Base-by-base conservation (phyloP, 805 yeast species). In the Candida ficus region DNA sequence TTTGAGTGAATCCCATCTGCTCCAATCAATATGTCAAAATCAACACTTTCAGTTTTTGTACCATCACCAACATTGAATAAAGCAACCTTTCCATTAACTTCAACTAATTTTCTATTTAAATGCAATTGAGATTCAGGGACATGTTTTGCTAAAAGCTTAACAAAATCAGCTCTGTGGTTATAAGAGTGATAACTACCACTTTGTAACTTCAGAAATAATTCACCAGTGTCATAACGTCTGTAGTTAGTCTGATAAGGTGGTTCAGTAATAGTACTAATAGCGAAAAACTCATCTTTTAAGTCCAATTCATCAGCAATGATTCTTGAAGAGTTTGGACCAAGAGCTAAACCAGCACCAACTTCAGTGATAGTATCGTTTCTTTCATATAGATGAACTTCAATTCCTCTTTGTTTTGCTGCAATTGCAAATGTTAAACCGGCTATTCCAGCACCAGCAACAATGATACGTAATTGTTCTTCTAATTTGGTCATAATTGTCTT, bases 401-500 rank as follows among this genome's bases (percentile, higher is more conserved):
- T 25, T 3, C 31, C 35, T 29, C 35, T 5, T 23, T 31, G 29
- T 5, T 20, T 13, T 7, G 40, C 35, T 4, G 40, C 30, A 5
- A 37, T 7, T 5, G 35, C 35, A 19, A 30, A 31, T 9, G 35
- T 37, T 12, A 37, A 25, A 7, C 31, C 40, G 9, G 22, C 40
- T 4, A 37, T 31, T 3, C 40, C 40, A 14, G 31, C 40, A 18
- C 35, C 40, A 22, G 31, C 22, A 5, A 26, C 35, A 9, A 37
- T 16, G n/a, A 37, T 31, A 13, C 13, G 22, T 6, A 29, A 16
- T n/a, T 23, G 13, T 13, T 32, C 19, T 17, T 29, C 23, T 5
- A 25, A 19, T 18, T 38, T 32, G 13, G 29, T 33, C n/a, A 56
- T 48, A 23, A 9, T 9, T 23, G n/a, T n/a, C n/a, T n/a, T n/a